Base-by-base conservation (phyloP, 1,284 basidiomycete species). In the Wallemia hederae region DNA sequence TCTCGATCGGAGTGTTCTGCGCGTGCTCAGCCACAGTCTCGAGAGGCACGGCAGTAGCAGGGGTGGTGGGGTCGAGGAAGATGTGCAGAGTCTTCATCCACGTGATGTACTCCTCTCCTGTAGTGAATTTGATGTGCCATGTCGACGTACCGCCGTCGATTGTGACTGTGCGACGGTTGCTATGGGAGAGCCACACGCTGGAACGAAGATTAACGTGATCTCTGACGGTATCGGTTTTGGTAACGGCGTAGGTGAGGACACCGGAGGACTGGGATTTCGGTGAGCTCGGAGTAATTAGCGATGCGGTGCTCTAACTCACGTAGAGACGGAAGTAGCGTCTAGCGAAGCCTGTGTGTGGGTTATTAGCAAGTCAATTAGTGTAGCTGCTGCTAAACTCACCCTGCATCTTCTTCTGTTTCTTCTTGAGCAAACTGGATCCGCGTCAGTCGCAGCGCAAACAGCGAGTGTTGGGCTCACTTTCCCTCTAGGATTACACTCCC, bases 101-200 rank as follows among this genome's bases (percentile, higher is more conserved):
- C 7, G 14, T 28, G 11, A 27, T 5, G 25, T 58, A 58, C 25
- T 58, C 56, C n/a, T 58, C 56, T 3, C 56, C 25, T 11, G 56
- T 24, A 28, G 3, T 58, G 25, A 58, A 58, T 22, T 28, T 26
- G 11, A 58, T 28, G 24, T 58, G 56, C 56, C 56, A 58, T 14
- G 56, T 58, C n/a, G 56, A 58, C 25, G 56, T 58, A 58, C 56
- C 56, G 56, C 56, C 56, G 56, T 58, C 56, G 24, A 58, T 26
- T 7, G 56, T 58, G 5, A 28, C 56, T 11, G 56, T 27, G 19
- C 56, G 19, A 5, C 27, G 19, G 15, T 58, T 58, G 25, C n/a
- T 28, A 24, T 58, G 25, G 2, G 56, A 58, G 11, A 58, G 24
- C 56, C 56, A 58, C 5, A 28, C 56, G 17, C 25, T 27, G 19